Evolutionary conservation across 495 filamentous ascomycete species (phyloP).

Genomic region (Penicillium paxilli): DNA sequence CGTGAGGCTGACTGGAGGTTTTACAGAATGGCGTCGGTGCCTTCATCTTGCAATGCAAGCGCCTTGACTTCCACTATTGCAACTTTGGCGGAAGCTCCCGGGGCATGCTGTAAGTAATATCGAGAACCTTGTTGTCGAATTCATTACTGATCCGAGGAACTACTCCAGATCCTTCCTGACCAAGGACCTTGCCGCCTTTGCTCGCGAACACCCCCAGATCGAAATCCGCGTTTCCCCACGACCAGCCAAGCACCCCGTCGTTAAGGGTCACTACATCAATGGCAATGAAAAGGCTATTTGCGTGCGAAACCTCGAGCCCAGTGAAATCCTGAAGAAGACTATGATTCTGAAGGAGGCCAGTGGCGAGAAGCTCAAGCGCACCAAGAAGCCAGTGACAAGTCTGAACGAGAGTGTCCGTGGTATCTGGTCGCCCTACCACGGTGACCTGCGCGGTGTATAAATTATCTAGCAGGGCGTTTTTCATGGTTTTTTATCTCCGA

Average conservation of each 20-base stretch:
- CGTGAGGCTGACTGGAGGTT: background rate
- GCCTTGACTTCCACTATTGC: slow-evolving; percentile 94
- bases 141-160: background rate
- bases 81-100: slow-evolving; percentile 88
- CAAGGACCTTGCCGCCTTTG: slow-evolving; percentile 72
- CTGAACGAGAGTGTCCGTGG: slow-evolving; percentile 91
- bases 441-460: slow-evolving; percentile 50
- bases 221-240: slow-evolving; percentile 89
- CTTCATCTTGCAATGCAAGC: slow-evolving; percentile 96
- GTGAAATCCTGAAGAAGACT: slow-evolving; percentile 80
- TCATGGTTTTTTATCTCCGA: slow-evolving; percentile 20
- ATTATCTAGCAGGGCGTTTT: slow-evolving; percentile 19
- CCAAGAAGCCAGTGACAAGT: slow-evolving; percentile 81
- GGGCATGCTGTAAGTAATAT: slow-evolving; percentile 95
- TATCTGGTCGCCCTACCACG: slow-evolving; percentile 93
- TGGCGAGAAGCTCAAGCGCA: slow-evolving; percentile 79
- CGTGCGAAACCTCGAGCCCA: slow-evolving; percentile 78
- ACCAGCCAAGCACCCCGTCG: slow-evolving; percentile 80
- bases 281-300: slow-evolving; percentile 83
- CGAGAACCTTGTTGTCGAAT: background rate
- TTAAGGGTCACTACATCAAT: slow-evolving; percentile 88
- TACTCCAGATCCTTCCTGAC: slow-evolving; percentile 72
- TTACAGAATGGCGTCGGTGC: slow-evolving; percentile 90
- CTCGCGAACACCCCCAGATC: slow-evolving; percentile 78
- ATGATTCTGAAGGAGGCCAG: slow-evolving; percentile 78